Evolutionary conservation across 176 grass and related monocot species (phyloP).

Genomic region (Echinochloa phyllopogon): DNA sequence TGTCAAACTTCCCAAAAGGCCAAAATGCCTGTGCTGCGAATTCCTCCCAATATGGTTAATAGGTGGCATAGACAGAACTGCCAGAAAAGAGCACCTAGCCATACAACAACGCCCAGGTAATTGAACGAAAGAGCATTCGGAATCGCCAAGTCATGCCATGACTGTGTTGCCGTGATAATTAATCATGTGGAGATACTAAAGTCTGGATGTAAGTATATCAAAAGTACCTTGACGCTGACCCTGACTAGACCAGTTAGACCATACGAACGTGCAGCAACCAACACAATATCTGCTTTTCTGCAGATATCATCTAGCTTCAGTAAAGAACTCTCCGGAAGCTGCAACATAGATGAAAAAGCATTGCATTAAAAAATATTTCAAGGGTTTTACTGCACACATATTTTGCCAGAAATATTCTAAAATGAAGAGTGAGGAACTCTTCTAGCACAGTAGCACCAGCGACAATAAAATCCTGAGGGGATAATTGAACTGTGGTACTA

Average conservation of each 20-base stretch:
- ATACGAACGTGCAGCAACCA: constrained; percentile 87
- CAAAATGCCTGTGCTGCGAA: constrained; percentile 9
- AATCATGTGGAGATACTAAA: constrained; percentile 10
- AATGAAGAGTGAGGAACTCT: constrained; percentile 14
- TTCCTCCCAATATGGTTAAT: neutral
- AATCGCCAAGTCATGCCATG: neutral
- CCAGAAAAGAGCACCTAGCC: neutral
- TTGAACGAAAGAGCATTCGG: neutral
- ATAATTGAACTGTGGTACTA: neutral
- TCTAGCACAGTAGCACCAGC: neutral
- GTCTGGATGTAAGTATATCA: neutral
- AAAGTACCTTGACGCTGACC: constrained; percentile 86
- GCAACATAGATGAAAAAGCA: constrained; percentile 27
- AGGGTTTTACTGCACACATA: constrained; percentile 12
- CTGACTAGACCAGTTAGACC: constrained; percentile 89
- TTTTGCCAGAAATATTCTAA: constrained; percentile 11
- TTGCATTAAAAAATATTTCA: constrained; percentile 28
- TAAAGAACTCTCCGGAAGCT: constrained; percentile 79
- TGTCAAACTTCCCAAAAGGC: constrained; percentile 31
- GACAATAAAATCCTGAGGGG: constrained; percentile 8
- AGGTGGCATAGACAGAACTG: neutral
- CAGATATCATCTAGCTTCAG: constrained; percentile 90
- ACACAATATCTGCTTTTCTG: constrained; percentile 68
- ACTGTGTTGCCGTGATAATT: constrained; percentile 29
- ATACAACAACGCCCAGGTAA: neutral